Conservation (phyloP, 2,329 filamentous ascomycete species). For the Didymella pomorum region DNA sequence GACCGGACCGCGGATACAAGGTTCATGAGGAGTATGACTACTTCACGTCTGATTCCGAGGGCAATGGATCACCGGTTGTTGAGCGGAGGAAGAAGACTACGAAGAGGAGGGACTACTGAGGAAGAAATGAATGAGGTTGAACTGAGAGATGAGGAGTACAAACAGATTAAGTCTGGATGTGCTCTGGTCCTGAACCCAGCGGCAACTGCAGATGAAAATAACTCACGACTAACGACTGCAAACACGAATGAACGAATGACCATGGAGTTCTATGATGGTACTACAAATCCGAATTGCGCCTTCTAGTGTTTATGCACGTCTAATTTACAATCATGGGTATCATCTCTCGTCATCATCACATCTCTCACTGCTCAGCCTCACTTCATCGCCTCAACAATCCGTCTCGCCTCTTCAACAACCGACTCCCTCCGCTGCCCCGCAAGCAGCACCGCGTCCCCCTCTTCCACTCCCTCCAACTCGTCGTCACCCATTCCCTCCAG, state of each 20-base stretch:
- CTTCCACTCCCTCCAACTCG: constrained; percentile 17
- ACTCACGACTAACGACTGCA: background rate
- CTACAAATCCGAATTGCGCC: background rate
- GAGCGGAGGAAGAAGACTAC: constrained; percentile 17
- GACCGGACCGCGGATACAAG: constrained; percentile 18
- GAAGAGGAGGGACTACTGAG: constrained; percentile 16
- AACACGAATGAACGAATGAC: constrained; percentile 5
- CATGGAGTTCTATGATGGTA: background rate
- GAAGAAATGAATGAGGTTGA: background rate
- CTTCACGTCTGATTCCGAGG: constrained; percentile 16
- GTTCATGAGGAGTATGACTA: constrained; percentile 22
- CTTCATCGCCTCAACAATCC: constrained; percentile 11
- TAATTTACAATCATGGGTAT: constrained; percentile 13
- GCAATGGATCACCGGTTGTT: constrained; percentile 15
- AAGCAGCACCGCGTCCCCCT: background rate
- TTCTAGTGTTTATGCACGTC: background rate
- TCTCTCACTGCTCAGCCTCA: background rate
- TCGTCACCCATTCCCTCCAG: constrained; percentile 28
- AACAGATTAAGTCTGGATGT: background rate
- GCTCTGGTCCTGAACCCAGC: background rate
- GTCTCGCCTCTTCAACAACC: constrained; percentile 11
- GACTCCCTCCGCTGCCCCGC: constrained; percentile 4
- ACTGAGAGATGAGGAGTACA: background rate
- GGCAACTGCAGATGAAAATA: background rate
- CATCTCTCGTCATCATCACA: constrained; percentile 1